Percentiles rank a stretch among this genome's conserved stretches.
Evolutionary conservation across 441 rosid genomes (phyloP).

Genomic region (Dalechampia spathulata): DNA sequence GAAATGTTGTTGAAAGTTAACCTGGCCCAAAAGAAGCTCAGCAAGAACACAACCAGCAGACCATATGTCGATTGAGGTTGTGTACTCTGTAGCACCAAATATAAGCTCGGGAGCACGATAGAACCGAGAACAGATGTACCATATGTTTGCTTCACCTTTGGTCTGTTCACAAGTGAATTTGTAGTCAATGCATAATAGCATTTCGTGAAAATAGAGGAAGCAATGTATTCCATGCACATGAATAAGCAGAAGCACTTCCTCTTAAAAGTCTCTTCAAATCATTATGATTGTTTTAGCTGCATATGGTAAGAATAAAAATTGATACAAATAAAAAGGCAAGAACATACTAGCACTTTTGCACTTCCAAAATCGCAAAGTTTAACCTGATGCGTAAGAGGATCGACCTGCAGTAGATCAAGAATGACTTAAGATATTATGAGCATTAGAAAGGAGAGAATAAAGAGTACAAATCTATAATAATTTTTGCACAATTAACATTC

Average conservation of each 20-base stretch:
- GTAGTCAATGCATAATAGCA: conserved; percentile 13
- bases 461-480: not conserved
- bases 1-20: conserved; percentile 10
- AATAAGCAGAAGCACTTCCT: no score
- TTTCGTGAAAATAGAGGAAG: no score
- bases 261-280: no score
- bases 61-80: conserved; percentile 98
- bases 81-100: conserved; percentile 97
- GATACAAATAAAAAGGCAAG: no score
- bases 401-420: conserved; percentile 50
- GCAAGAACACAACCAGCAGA: conserved; percentile 99
- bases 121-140: conserved; percentile 93
- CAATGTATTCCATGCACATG: no score
- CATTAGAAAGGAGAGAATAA: not conserved
- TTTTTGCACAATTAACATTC: not conserved
- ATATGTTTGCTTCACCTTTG: conserved; percentile 85
- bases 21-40: conserved; percentile 97
- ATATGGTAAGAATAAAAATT: no score
- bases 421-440: conserved; percentile 1
- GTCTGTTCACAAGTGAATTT: conserved; percentile 37
- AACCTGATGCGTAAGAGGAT: conserved; percentile 97
- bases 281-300: no score
- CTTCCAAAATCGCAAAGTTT: conserved; percentile 99
- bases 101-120: conserved; percentile 99
- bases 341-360: conserved; percentile 90